A percentile compares a stretch with the other conserved stretches of the same genome.
Conservation (phyloP, 495 filamentous ascomycete genomes). For the Neurospora tetrasperma region DNA sequence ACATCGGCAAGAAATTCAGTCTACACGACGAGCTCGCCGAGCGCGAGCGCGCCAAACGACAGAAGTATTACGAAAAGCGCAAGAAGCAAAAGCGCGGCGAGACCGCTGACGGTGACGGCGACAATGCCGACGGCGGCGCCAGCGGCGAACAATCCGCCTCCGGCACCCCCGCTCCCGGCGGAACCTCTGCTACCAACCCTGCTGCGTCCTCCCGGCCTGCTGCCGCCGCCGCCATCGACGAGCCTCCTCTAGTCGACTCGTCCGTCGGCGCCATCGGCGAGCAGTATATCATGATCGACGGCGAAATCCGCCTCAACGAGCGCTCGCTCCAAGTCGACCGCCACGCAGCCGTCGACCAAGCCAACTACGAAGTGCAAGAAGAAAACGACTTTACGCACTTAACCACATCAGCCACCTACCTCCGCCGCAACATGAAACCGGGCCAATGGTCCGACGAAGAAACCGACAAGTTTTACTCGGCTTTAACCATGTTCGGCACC, state of each 20-base stretch:
- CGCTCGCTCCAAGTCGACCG: conserved; percentile 70
- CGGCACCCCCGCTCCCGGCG: neutral
- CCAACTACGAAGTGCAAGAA: conserved; percentile 55
- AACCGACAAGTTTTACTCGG: conserved; percentile 78
- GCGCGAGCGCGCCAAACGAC: conserved; percentile 32
- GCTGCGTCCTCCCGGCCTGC: neutral
- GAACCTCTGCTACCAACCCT: neutral
- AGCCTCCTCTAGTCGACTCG: neutral
- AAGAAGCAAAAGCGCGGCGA: conserved; percentile 13
- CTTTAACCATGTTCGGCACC: conserved; percentile 78
- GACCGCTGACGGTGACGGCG: conserved; percentile 3
- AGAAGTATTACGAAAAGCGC: conserved; percentile 28
- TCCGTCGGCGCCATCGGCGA: conserved; percentile 14
- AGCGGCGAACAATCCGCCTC: conserved; percentile 5
- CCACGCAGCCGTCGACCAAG: conserved; percentile 49
- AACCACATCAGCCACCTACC: conserved; percentile 62
- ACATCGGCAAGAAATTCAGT: conserved; percentile 72
- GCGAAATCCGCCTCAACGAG: conserved; percentile 72
- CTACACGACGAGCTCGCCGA: conserved; percentile 47
- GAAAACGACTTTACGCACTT: conserved; percentile 77
- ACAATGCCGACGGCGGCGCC: neutral
- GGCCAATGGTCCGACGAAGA: conserved; percentile 67
- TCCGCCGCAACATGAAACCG: conserved; percentile 52
- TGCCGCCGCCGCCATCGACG: neutral
- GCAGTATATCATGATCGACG: conserved; percentile 56